Evolutionary conservation across 2,329 filamentous ascomycete genomes (phyloP), one percentile per base, ranked within the genome.

Genomic region (Fusarium decemcellulare): DNA sequence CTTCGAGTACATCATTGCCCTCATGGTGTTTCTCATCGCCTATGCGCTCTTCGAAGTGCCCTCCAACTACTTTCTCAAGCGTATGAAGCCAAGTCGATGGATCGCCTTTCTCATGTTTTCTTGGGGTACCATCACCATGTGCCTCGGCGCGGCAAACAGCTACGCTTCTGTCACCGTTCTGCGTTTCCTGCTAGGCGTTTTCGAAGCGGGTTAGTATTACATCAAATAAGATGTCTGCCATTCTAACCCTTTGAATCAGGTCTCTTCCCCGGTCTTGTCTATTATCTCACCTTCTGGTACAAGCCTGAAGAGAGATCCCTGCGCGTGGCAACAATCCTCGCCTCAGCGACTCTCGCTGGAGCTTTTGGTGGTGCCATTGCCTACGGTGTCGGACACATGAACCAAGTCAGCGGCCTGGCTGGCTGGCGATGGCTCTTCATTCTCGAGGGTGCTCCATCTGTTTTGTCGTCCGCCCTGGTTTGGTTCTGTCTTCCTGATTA

Each of bases 281-380:
- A 74, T 27, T 74, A 74, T 23, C 81, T 93, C 12, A 92, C 91
- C 0, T 87, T 93, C 62, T 93, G 92, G 84, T 93, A 93, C 77
- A 89, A 86, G 15, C 87, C 87, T 64, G 85, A 87, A n/a, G 91
- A 94, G 78, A 84, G 92, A 8, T 90, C 90, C 2, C 78, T 93
- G 6, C 86, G 77, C 2, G 88, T 93, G 2, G 90, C 90, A 4
- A 88, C 91, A 60, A 86, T 93, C 0, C 88, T 93, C 66, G 86
- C 89, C 14, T 87, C 84, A 11, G 88, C 90, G 2, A 91, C 91
- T 0, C 81, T 93, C 0, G 90, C 91, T 0, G 91, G 91, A 5
- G 91, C 91, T 2, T 92, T 88, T 67, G 91, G 91, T 2, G 92
- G 92, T 2, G 84, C 92, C 0, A 86, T 93, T 5, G 91, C 91